Percentiles rank a stretch among this genome's conserved stretches.
phyloP scores from a whole-genome alignment of 805 yeast genomes.

The Saccharomycopsis oosterbeekiorum region DNA sequence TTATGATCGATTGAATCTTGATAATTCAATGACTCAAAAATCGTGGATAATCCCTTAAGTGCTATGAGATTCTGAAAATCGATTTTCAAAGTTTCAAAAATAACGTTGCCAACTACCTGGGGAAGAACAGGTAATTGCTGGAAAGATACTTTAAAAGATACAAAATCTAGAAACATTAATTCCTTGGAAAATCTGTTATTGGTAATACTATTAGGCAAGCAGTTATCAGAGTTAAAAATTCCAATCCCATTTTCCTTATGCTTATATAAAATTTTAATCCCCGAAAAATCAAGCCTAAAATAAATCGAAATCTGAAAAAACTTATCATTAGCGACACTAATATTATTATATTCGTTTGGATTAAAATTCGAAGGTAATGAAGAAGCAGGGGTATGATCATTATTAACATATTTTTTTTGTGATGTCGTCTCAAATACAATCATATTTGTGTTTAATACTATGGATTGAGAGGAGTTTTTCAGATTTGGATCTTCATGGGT shows the following conservation, averaged over 20 bases:
- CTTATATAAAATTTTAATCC: slow-evolving; percentile 14
- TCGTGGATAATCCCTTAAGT: slow-evolving; percentile 24
- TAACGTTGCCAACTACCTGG: slow-evolving; percentile 18
- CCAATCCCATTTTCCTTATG: not conserved
- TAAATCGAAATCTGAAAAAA: slow-evolving; percentile 17
- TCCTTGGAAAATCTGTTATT: slow-evolving; percentile 1
- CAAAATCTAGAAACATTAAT: slow-evolving; percentile 6
- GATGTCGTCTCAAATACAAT: slow-evolving; percentile 10
- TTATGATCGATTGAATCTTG: slow-evolving; percentile 7
- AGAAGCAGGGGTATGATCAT: not conserved
- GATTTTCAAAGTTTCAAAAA: slow-evolving; percentile 21
- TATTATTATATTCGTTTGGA: not conserved
- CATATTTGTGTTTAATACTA: slow-evolving; percentile 17
- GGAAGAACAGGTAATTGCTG: slow-evolving; percentile 22
- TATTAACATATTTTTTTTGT: slow-evolving; percentile 9
- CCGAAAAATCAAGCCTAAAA: slow-evolving; percentile 20
- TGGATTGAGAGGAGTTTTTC: slow-evolving; percentile 25
- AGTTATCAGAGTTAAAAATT: not conserved
- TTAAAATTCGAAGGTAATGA: not conserved
- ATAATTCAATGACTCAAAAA: slow-evolving; percentile 14
- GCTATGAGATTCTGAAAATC: slow-evolving; percentile 24
- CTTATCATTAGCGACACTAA: slow-evolving; percentile 19
- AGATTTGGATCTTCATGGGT: slow-evolving; percentile 24
- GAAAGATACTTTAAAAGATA: slow-evolving; percentile 6
- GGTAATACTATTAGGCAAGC: not conserved